Conservation (phyloP, 257 asterid species). For the Petunia secreta region DNA sequence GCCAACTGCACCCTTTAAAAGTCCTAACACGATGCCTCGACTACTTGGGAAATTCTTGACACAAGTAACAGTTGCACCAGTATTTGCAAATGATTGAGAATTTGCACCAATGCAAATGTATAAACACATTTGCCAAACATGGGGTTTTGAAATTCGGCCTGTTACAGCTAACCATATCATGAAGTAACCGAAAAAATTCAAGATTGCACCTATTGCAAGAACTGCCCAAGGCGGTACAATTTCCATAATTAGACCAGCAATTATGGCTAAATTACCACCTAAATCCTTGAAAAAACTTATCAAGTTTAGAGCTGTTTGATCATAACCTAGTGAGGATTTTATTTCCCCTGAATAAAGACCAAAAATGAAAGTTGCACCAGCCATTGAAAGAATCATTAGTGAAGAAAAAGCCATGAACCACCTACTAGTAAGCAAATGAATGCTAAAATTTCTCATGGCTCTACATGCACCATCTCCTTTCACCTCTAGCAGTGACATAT, state of each 20-base stretch:
- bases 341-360: conserved; percentile 60
- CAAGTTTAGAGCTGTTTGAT: conserved; percentile 58
- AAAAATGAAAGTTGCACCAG: conserved; percentile 70
- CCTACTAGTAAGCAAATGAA: conserved; percentile 44
- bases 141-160: conserved; percentile 39
- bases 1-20: conserved; percentile 58
- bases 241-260: conserved; percentile 59
- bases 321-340: conserved; percentile 58
- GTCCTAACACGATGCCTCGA: conserved; percentile 54
- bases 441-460: conserved; percentile 26
- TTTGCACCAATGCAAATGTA: conserved; percentile 61
- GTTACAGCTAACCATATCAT: conserved; percentile 68
- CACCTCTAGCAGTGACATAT: conserved; percentile 27
- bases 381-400: conserved; percentile 52
- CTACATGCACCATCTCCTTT: conserved; percentile 14
- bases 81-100: conserved; percentile 64
- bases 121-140: conserved; percentile 65
- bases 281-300: conserved; percentile 65
- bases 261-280: conserved; percentile 58
- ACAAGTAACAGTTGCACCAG: conserved; percentile 60
- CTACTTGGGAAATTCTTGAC: conserved; percentile 66
- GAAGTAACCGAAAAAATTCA: conserved; percentile 61
- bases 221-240: conserved; percentile 64
- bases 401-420: conserved; percentile 69
- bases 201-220: conserved; percentile 46